Evolutionary conservation across 1,139 yeast genomes (phyloP).

Genomic region (Suhomyces bolitotheri): DNA sequence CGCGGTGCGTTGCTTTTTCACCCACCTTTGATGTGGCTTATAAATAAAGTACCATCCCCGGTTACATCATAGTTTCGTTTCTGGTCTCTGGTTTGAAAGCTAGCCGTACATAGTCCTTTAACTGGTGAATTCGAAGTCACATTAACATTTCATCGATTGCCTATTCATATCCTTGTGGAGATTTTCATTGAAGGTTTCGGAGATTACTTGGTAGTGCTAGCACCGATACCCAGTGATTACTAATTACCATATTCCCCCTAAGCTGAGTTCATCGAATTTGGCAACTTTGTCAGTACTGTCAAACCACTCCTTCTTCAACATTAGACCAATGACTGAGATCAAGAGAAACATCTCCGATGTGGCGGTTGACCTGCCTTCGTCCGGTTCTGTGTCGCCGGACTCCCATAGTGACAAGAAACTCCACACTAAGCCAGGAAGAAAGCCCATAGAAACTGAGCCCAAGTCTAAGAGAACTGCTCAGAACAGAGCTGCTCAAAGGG

Average conservation of each 20-base stretch:
- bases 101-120: too few species aligned
- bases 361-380: constrained; percentile 11
- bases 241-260: constrained; percentile 4
- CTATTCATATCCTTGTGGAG: too few species aligned
- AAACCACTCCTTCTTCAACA: constrained; percentile 1
- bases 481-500: constrained; percentile 96
- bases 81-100: background rate
- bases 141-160: too few species aligned
- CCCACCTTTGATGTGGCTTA: constrained; percentile 1
- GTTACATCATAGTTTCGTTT: constrained; percentile 2
- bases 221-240: constrained; percentile 7
- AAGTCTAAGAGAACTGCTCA: constrained; percentile 90
- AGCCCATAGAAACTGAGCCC: constrained; percentile 78
- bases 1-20: constrained; percentile 3
- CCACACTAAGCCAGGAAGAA: constrained; percentile 56
- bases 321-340: constrained; percentile 31
- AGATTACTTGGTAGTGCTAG: constrained; percentile 6
- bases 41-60: constrained; percentile 4
- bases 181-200: too few species aligned
- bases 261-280: background rate
- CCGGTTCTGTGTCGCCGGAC: constrained; percentile 19
- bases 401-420: constrained; percentile 39
- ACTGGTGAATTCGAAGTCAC: too few species aligned
- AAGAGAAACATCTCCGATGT: constrained; percentile 38
- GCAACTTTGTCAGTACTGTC: background rate